A percentile compares a stretch with the other conserved stretches of the same genome.
Evolutionary conservation across 2,329 filamentous ascomycete species (phyloP).

Genomic region (Coniochaeta sp.): DNA sequence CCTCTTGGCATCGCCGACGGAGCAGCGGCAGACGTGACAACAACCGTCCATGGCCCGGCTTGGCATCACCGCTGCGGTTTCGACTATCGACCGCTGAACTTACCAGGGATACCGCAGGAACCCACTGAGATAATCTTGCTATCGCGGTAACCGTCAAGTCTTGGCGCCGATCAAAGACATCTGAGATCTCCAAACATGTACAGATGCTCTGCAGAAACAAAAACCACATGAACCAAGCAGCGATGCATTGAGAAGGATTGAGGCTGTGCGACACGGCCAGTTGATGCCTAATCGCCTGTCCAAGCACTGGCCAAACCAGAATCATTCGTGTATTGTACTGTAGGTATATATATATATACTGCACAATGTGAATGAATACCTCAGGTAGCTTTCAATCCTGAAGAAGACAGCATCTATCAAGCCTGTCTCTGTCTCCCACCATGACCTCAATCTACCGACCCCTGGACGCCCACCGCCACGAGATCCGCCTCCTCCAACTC

Average conservation of each 20-base stretch:
- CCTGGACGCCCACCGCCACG: not conserved
- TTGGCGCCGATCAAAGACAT: too few species aligned
- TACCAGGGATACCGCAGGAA: too few species aligned
- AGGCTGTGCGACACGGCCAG: not conserved
- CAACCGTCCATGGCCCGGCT: not conserved
- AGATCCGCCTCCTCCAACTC: not conserved
- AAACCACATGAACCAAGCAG: not conserved
- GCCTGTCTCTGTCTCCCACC: too few species aligned
- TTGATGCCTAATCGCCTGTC: not conserved
- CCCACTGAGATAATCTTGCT: too few species aligned
- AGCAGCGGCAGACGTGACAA: not conserved
- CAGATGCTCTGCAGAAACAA: too few species aligned
- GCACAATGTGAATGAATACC: not conserved
- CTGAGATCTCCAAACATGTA: too few species aligned
- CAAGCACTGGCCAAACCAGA: not conserved
- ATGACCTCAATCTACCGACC: not conserved
- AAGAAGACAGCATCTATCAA: not conserved
- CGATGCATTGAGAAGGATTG: not conserved
- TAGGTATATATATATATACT: not conserved
- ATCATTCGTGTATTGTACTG: too few species aligned
- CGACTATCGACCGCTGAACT: too few species aligned
- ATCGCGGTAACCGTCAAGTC: too few species aligned
- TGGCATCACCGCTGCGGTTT: not conserved
- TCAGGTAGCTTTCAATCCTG: too few species aligned
- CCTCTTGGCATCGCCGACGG: not conserved